Conservation (phyloP, 345 rosid species). For the Acer yangbiense region DNA sequence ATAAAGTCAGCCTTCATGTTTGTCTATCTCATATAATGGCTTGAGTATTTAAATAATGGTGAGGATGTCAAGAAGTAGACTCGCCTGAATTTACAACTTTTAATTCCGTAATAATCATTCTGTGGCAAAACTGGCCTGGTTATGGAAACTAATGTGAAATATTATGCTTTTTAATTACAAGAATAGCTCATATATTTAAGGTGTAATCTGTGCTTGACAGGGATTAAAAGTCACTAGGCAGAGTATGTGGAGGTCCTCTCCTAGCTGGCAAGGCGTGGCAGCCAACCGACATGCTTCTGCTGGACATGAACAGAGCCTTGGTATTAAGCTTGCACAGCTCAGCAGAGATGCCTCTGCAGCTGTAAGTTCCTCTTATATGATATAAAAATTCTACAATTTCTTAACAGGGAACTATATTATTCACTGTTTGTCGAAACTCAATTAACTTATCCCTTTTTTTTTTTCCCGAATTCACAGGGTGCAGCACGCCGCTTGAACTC, state of each 20-base stretch:
- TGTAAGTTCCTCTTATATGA: constrained; percentile 35
- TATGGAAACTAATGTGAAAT: neutral
- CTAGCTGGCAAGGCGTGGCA: constrained; percentile 51
- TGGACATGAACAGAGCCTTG: constrained; percentile 59
- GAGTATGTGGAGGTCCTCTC: constrained; percentile 56
- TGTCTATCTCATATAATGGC: neutral
- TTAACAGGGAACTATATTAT: neutral
- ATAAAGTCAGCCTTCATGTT: neutral
- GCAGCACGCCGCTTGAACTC: constrained; percentile 60
- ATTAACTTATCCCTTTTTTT: neutral
- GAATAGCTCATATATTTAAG: neutral
- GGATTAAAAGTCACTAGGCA: constrained; percentile 56
- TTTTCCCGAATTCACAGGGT: constrained; percentile 36
- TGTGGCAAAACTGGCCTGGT: neutral
- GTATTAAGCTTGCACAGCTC: constrained; percentile 65
- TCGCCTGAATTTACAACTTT: neutral
- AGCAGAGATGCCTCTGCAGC: constrained; percentile 76
- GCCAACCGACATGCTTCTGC: constrained; percentile 47
- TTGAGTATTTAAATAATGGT: neutral
- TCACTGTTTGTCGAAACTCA: neutral
- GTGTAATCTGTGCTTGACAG: constrained; percentile 24
- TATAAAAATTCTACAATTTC: neutral
- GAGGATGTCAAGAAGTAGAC: constrained; percentile 2
- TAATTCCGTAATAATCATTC: neutral
- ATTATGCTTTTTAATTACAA: neutral